Base-by-base conservation (phyloP, 352 stramenopile genomes). In the Pythium brassicae region DNA sequence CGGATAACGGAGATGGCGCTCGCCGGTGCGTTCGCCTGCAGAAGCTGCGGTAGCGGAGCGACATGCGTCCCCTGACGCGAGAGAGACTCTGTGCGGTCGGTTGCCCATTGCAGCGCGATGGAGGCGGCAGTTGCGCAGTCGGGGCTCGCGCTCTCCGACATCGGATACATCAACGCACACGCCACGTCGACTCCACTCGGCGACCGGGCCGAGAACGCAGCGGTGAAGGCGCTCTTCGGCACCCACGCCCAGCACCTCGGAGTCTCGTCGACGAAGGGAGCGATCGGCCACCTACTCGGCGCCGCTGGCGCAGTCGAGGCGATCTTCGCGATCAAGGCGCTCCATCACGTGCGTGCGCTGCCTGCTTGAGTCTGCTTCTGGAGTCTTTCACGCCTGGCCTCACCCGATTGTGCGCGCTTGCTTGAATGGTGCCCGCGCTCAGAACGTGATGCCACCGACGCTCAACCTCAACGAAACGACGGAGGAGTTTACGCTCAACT, bases 111-210 rank as follows among this genome's bases (percentile, higher is more conserved):
- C 63, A 87, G 69, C 60, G 93, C 94, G 14, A 99, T 99, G 96
- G 42, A 78, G 48, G 80, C 89, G 27, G 95, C 96, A 11, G 57
- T 99, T 34, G 59, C 67, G 32, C 76, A 95, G 61, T 86, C 90
- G 1, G 78, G 76, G 3, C 56, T 96, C 22, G 54, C 66, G 8
- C 34, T 79, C n/a, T 84, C 89, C 26, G 83, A 97, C 46, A 87
- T 99, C 23, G 94, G 96, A 27, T 99, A 99, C 66, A 92, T 99
- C 37, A 99, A 99, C 61, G 94, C 96, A 4, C 97, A 99, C 65
- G 96, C 97, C 5, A 99, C 97, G 9, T 98, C 91, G n/a, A 99
- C 97, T 1, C 96, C 95, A 0, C 83, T 98, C 17, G 97, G 97
- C 1, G 97, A 99, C 69, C 85, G 89, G 6, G 95, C 96, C 12